Percentiles rank a stretch among this genome's conserved stretches.
Evolutionary conservation across 495 filamentous ascomycete genomes (phyloP).

Genomic region (Aspergillus carlsbadensis): DNA sequence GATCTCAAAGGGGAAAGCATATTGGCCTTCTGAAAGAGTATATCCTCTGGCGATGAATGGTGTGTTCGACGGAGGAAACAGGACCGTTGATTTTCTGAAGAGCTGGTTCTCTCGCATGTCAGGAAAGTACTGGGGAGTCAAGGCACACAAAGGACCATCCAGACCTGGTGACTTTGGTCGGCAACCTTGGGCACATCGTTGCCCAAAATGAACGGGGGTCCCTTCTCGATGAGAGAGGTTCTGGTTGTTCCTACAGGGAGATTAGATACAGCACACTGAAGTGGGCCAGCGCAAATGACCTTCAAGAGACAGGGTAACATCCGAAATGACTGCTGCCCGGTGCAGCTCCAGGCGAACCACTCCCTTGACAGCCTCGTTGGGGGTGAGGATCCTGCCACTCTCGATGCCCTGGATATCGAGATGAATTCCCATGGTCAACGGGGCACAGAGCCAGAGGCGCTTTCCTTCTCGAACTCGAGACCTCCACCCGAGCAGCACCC

Average conservation of each 20-base stretch:
- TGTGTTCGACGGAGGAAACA: not conserved
- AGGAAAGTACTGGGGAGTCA: not conserved
- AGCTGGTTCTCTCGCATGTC: not conserved
- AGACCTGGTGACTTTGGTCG: constrained; percentile 1
- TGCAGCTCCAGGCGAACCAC: not conserved
- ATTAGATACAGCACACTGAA: not conserved
- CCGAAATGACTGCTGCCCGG: constrained; percentile 1
- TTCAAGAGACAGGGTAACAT: not conserved
- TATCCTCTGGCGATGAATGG: not conserved
- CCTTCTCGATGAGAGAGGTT: constrained; percentile 2
- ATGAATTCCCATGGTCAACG: not conserved
- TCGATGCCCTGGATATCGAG: not conserved
- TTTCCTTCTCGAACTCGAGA: too few species aligned
- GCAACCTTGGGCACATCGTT: constrained; percentile 5
- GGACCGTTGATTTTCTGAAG: not conserved
- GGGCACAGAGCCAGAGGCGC: not conserved
- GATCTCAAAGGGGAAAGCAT: constrained; percentile 3
- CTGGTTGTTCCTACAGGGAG: not conserved
- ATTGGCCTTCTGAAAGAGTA: not conserved
- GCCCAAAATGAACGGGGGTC: not conserved
- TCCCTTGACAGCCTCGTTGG: not conserved
- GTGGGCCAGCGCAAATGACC: not conserved
- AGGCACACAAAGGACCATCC: not conserved
- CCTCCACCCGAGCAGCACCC: too few species aligned
- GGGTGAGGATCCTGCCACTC: not conserved